phyloP scores from a whole-genome alignment of 2,329 filamentous ascomycete genomes.

The Verticillium isaacii region DNA sequence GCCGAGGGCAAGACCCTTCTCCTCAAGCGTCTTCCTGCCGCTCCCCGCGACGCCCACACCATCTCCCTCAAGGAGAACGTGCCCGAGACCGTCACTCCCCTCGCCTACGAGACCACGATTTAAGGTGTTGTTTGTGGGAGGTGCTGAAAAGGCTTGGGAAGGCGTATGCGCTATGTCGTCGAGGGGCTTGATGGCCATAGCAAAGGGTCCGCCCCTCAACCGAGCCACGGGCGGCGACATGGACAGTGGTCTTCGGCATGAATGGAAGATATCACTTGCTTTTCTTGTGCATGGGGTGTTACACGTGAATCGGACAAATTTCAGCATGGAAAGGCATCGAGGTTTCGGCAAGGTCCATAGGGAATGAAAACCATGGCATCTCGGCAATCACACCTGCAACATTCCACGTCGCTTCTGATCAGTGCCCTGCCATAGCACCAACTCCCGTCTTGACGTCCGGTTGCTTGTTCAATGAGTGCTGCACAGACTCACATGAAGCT shows the following conservation, averaged over 20 bases:
- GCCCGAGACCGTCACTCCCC: conserved; percentile 85
- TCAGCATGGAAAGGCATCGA: conserved; percentile 16
- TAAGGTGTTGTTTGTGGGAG: conserved; percentile 43
- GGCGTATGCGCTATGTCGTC: conserved; percentile 1
- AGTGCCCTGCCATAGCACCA: too few species aligned
- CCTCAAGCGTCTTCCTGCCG: conserved; percentile 84
- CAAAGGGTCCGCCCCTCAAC: conserved; percentile 1
- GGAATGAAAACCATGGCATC: conserved; percentile 15
- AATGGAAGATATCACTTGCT: conserved; percentile 10
- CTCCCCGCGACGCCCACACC: conserved; percentile 75
- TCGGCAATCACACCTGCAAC: conserved; percentile 13
- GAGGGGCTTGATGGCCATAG: not conserved
- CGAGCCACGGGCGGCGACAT: conserved; percentile 1
- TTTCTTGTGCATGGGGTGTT: conserved; percentile 16
- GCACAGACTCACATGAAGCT: too few species aligned
- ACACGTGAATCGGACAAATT: conserved; percentile 15
- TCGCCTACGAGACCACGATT: conserved; percentile 98
- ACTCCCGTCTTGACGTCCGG: too few species aligned
- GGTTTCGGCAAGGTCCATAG: conserved; percentile 15
- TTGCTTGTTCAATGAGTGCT: too few species aligned
- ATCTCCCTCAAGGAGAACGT: conserved; percentile 77
- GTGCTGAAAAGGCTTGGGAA: conserved; percentile 9
- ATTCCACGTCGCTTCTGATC: too few species aligned
- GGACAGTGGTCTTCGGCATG: conserved; percentile 8
- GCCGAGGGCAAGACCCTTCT: conserved; percentile 78